Base-by-base conservation (phyloP, 2,329 filamentous ascomycete species). In the Alternaria angustiovoidea region DNA sequence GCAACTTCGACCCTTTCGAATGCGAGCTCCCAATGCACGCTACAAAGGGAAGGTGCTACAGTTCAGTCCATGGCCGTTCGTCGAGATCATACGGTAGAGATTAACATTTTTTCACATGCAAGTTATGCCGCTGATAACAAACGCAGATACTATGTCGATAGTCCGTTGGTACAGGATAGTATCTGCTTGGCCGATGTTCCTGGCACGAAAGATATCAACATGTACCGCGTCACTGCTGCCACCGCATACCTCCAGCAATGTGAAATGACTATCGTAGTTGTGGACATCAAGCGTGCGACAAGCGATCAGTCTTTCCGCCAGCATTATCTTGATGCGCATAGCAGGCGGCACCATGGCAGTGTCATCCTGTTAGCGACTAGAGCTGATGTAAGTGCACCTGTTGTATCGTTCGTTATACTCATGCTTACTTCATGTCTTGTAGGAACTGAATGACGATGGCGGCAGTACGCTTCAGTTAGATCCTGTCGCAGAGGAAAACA, bases 61-160 rank as follows among this genome's bases (percentile, higher is more conserved):
- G 4, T 72, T 56, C 52, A 66, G 55, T 1, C 67, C 68, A 11
- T 74, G 69, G 67, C 70, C 70, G 1, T 52, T 75, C 0, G 69
- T 75, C 7, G 57, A 59, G 38, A 28, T 61, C 2, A 56, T 73
- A 4, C 54, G 59, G 51, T 58, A 43, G 36, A 18, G 22, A 7
- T 14, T 12, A 1, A 4, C 9, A 7, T 16, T 18, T 44, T 16
- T 8, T 1, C 11, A 7, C 2, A 18, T n/a, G 18, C 28, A 30
- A 16, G 2, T 14, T 43, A 32, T 8, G 5, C n/a, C 14, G 30
- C 53, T 34, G 14, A 49, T 18, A 49, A 26, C 3, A n/a, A 28
- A 5, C 14, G 5, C 5, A 49, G 53, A n/a, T 56, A 57, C 16
- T 57, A 57, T 24, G 7, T 39, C 8, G 47, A 57, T 3, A 52